A percentile compares a stretch with the other conserved stretches of the same genome.
Conservation (phyloP, 257 asterid genomes). For the Cinchona pubescens region DNA sequence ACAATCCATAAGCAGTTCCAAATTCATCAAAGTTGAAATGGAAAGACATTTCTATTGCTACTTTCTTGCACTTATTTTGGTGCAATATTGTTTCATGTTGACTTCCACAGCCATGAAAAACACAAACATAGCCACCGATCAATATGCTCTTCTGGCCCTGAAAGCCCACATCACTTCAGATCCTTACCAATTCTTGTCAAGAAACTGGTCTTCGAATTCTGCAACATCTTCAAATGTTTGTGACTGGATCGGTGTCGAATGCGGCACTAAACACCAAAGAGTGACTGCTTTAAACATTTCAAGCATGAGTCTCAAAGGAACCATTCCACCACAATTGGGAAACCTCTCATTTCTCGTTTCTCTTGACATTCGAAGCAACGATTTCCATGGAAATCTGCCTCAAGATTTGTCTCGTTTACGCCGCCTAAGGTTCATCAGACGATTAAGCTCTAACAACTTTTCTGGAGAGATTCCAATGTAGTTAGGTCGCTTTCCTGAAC, state of each 20-base stretch:
- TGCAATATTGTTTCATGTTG: too few relatives aligned
- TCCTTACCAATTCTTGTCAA: background rate
- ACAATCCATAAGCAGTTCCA: too few relatives aligned
- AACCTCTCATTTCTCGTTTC: conserved; percentile 22
- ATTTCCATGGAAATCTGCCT: conserved; percentile 27
- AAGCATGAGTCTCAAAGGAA: background rate
- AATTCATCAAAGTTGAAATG: too few relatives aligned
- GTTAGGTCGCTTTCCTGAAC: background rate
- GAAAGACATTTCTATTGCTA: background rate
- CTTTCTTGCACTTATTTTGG: background rate
- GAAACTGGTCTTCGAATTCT: conserved; percentile 7
- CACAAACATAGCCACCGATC: background rate
- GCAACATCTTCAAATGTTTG: background rate
- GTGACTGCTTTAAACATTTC: background rate
- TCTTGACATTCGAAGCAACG: conserved; percentile 19
- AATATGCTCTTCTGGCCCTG: conserved; percentile 1
- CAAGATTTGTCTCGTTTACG: background rate
- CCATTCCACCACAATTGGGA: background rate
- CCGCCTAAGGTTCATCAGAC: conserved; percentile 8
- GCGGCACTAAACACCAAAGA: background rate
- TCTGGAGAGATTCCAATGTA: conserved; percentile 5
- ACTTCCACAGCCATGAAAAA: background rate
- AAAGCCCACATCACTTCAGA: background rate
- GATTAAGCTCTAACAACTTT: conserved; percentile 1
- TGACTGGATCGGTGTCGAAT: conserved; percentile 3